Percentiles rank a stretch among this genome's conserved stretches.
Conservation (phyloP, 2,329 filamentous ascomycete genomes). For the Apiospora malaysiana region DNA sequence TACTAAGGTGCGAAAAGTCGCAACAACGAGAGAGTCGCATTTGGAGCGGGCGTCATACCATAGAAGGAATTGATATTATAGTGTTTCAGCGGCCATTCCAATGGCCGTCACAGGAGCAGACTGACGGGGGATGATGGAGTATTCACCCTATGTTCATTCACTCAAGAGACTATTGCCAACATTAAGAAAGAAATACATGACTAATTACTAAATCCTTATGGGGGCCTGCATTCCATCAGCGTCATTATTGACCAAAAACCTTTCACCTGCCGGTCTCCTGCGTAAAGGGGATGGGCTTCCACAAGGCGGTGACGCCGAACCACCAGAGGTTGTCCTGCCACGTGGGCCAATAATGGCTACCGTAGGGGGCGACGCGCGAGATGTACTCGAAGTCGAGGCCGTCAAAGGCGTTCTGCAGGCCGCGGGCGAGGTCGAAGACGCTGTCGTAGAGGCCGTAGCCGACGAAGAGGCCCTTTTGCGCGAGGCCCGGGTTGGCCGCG, state of each 20-base stretch:
- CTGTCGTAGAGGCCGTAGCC: conserved; percentile 38
- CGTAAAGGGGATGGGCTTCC: conserved; percentile 10
- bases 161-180: background rate
- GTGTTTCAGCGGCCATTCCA: background rate
- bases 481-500: conserved; percentile 29
- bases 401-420: conserved; percentile 32
- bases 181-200: background rate
- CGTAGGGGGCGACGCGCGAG: conserved; percentile 4
- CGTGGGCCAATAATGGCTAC: conserved; percentile 14
- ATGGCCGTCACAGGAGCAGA: background rate
- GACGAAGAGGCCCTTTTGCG: conserved; percentile 34
- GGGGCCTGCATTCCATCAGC: background rate
- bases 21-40: background rate
- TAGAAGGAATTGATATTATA: conserved; percentile 16
- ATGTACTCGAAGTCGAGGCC: conserved; percentile 10
- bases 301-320: conserved; percentile 10
- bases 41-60: conserved; percentile 13
- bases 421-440: conserved; percentile 31
- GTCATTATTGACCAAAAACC: background rate
- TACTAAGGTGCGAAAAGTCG: conserved; percentile 8
- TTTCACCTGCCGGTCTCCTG: background rate
- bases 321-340: conserved; percentile 17
- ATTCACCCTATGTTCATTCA: background rate
- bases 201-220: background rate
- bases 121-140: too few species aligned